Conservation (phyloP, 1,139 yeast genomes). For the Sugiyamaella novakii region DNA sequence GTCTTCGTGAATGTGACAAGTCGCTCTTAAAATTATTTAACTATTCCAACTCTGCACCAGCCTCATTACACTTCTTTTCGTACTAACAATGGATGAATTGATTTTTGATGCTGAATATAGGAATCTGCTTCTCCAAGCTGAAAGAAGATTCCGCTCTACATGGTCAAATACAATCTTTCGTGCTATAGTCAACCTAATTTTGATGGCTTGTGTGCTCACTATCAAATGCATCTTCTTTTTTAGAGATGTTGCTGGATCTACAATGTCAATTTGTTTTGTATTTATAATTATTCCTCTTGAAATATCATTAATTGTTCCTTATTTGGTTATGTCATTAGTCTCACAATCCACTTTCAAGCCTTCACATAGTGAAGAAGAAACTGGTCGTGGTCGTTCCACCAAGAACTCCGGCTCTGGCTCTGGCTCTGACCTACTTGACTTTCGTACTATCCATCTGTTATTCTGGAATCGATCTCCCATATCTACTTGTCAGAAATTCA, state of each 20-base stretch:
- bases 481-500: slow-evolving; percentile 24
- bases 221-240: slow-evolving; percentile 28
- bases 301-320: slow-evolving; percentile 23
- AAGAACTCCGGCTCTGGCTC: neutral
- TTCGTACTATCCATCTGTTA: slow-evolving; percentile 28
- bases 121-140: slow-evolving; percentile 30
- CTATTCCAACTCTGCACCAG: no score
- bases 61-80: no score
- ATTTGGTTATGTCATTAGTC: slow-evolving; percentile 20
- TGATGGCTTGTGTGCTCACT: slow-evolving; percentile 22
- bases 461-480: slow-evolving; percentile 33
- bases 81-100: slow-evolving; percentile 5
- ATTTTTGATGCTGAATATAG: slow-evolving; percentile 28
- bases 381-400: no score
- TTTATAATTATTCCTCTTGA: slow-evolving; percentile 32
- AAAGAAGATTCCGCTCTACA: slow-evolving; percentile 25
- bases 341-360: slow-evolving; percentile 1
- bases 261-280: slow-evolving; percentile 22
- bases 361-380: neutral
- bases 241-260: slow-evolving; percentile 27
- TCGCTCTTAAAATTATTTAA: no score
- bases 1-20: neutral
- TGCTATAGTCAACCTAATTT: slow-evolving; percentile 13
- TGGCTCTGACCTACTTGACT: slow-evolving; percentile 18
- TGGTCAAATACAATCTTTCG: slow-evolving; percentile 23